Evolutionary conservation across 257 asterid species (phyloP).

Genomic region (Salvia hispanica): DNA sequence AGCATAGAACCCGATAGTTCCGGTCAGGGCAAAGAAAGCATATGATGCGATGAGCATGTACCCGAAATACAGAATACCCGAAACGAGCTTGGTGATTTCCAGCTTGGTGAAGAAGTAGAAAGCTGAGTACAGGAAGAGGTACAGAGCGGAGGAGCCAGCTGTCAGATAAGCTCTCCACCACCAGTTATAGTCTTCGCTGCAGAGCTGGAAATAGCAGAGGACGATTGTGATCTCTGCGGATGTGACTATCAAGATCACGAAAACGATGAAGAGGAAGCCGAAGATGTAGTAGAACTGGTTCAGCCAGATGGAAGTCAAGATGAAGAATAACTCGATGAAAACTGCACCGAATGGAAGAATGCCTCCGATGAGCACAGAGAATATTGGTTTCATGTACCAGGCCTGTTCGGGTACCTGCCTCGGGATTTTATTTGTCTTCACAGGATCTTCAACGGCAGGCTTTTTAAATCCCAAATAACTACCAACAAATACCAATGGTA

Average conservation of each 20-base stretch:
- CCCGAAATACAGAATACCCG: slow-evolving; percentile 82
- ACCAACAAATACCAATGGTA: slow-evolving; percentile 80
- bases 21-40: slow-evolving; percentile 86
- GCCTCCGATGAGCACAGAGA: slow-evolving; percentile 81
- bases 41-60: slow-evolving; percentile 86
- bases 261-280: slow-evolving; percentile 87
- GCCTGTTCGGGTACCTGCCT: slow-evolving; percentile 86
- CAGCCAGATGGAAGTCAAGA: slow-evolving; percentile 92
- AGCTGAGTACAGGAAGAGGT: slow-evolving; percentile 80
- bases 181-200: slow-evolving; percentile 92
- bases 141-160: slow-evolving; percentile 85
- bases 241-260: slow-evolving; percentile 71
- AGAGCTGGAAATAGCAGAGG: slow-evolving; percentile 90
- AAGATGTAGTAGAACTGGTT: slow-evolving; percentile 90
- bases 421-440: slow-evolving; percentile 82
- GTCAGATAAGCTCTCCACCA: slow-evolving; percentile 97
- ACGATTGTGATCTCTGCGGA: slow-evolving; percentile 84
- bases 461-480: slow-evolving; percentile 83
- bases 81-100: slow-evolving; percentile 78
- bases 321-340: slow-evolving; percentile 85
- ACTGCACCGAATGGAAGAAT: slow-evolving; percentile 93
- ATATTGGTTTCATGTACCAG: slow-evolving; percentile 87
- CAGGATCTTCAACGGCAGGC: slow-evolving; percentile 78
- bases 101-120: slow-evolving; percentile 93
- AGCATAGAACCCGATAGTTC: slow-evolving; percentile 82